A percentile compares a stretch with the other conserved stretches of the same genome.
These are phyloP conservation scores for Calonectria naviculata DNA, from an alignment of 2,329 filamentous ascomycete species.

Conservation along the genomic window DNA sequence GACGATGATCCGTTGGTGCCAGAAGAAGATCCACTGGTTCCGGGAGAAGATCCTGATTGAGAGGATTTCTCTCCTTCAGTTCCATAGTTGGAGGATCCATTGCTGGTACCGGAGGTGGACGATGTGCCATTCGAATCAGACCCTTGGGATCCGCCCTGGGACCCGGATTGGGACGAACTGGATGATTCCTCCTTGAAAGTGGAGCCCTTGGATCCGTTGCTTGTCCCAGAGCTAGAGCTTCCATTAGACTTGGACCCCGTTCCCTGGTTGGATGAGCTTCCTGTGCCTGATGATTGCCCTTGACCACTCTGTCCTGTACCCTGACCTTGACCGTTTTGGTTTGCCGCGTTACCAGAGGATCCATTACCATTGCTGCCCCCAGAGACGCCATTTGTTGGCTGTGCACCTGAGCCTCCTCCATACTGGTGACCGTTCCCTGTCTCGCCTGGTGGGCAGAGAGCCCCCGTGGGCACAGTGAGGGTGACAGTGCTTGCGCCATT, in stretches of 20 bases:
- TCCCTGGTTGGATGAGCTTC: neutral
- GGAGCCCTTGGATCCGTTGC: neutral
- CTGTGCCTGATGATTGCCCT: neutral
- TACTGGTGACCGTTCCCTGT: neutral
- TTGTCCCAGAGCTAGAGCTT: neutral
- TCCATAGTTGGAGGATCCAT: neutral
- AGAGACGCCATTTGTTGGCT: neutral
- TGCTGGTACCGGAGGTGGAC: neutral
- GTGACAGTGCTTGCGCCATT: neutral
- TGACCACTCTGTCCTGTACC: neutral
- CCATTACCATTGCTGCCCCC: no score
- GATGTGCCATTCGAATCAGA: neutral
- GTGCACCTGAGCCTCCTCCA: neutral
- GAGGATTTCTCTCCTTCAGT: neutral
- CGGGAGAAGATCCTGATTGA: no score
- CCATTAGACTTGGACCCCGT: neutral
- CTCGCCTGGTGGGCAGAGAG: neutral
- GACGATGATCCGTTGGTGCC: no score
- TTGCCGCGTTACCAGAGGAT: no score
- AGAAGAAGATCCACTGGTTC: no score
- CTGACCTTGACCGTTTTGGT: neutral
- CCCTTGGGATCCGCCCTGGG: neutral
- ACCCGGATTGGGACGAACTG: neutral
- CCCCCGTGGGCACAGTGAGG: neutral
- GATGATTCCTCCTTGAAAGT: no score